Evolutionary conservation across 306 rosid species (phyloP).

Genomic region (Rubus parviflorus): DNA sequence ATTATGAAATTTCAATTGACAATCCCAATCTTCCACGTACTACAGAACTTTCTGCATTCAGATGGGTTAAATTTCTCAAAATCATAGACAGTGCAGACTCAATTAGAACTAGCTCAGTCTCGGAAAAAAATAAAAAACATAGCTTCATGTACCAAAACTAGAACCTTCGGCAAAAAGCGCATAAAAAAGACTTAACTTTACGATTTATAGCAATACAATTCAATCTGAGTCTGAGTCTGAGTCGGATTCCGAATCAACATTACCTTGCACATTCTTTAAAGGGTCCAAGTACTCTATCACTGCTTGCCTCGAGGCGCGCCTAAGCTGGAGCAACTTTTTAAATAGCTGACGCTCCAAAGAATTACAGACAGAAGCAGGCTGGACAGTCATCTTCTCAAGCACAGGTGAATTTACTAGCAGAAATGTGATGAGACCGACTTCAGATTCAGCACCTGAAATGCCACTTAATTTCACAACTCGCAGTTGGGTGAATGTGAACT

Average conservation of each 20-base stretch:
- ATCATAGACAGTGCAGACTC: too few species aligned
- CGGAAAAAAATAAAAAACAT: too few species aligned
- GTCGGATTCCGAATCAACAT: neutral
- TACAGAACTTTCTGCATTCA: too few species aligned
- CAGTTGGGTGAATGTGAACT: neutral
- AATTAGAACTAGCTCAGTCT: too few species aligned
- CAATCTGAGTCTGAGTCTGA: neutral
- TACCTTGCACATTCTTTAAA: neutral
- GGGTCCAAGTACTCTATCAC: neutral
- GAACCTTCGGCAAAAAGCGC: too few species aligned
- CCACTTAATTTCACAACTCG: neutral
- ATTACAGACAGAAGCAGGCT: neutral
- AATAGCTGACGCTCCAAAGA: neutral
- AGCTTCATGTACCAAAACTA: too few species aligned
- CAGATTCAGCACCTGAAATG: neutral
- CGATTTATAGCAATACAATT: neutral
- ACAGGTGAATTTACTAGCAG: conserved; percentile 30
- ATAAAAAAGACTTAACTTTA: too few species aligned
- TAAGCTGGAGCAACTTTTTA: neutral
- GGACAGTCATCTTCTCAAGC: conserved; percentile 45
- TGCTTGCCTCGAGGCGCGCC: neutral
- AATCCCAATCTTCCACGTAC: too few species aligned
- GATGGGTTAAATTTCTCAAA: too few species aligned
- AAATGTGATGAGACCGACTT: neutral
- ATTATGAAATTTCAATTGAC: too few species aligned